Percentiles rank a stretch among this genome's conserved stretches.
Conservation (phyloP, 306 rosid genomes). For the Vigna trinervia region DNA sequence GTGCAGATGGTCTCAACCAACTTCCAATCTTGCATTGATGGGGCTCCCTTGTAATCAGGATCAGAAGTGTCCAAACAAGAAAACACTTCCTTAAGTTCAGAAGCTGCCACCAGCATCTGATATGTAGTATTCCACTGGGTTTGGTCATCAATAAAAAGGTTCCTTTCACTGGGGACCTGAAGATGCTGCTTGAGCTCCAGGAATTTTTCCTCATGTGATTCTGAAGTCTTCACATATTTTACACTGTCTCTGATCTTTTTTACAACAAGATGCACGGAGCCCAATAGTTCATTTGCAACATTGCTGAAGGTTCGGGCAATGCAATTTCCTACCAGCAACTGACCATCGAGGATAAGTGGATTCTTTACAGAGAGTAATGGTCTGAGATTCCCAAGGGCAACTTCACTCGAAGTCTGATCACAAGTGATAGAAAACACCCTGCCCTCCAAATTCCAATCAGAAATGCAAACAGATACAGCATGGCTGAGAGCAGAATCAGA, state of each 20-base stretch:
- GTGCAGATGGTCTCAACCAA: constrained; percentile 74
- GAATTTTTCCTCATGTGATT: constrained; percentile 85
- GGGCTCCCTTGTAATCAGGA: constrained; percentile 81
- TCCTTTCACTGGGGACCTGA: constrained; percentile 88
- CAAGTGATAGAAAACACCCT: constrained; percentile 80
- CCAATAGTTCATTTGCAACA: constrained; percentile 69
- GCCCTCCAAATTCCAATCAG: constrained; percentile 86
- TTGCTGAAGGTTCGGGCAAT: constrained; percentile 76
- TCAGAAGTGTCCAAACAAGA: constrained; percentile 83
- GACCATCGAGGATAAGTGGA: constrained; percentile 82
- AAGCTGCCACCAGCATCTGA: constrained; percentile 85
- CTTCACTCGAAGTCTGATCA: constrained; percentile 57
- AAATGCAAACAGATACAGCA: constrained; percentile 88
- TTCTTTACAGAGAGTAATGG: constrained; percentile 77
- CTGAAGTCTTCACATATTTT: constrained; percentile 89
- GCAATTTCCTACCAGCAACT: constrained; percentile 76
- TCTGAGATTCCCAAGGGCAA: constrained; percentile 72
- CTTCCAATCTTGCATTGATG: constrained; percentile 86
- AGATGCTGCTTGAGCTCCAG: constrained; percentile 79
- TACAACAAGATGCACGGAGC: constrained; percentile 55
- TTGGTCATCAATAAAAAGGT: constrained; percentile 77
- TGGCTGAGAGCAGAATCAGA: constrained; percentile 76
- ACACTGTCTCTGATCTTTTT: constrained; percentile 77
- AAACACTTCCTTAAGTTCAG: constrained; percentile 86
- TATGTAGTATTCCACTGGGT: constrained; percentile 85